phyloP scores from a whole-genome alignment of 192 early-diverging fungal species.

The Helicostylum pulchrum region DNA sequence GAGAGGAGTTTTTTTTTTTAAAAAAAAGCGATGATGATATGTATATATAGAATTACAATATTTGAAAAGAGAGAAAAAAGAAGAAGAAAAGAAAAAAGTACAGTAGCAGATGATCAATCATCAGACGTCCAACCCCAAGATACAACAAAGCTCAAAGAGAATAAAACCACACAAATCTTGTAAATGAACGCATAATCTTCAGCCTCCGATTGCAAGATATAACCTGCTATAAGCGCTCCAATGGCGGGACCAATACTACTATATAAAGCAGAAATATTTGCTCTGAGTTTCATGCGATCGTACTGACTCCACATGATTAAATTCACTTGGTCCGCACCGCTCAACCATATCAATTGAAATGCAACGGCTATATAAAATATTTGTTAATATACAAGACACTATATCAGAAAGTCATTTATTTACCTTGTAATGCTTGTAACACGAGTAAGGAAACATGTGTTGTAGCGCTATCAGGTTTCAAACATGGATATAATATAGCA shows the following conservation, averaged over 20 bases:
- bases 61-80: no score
- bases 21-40: no score
- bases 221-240: constrained; percentile 16
- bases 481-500: constrained; percentile 4
- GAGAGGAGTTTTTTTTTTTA: no score
- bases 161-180: not conserved
- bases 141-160: constrained; percentile 14
- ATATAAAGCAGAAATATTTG: constrained; percentile 21
- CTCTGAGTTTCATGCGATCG: constrained; percentile 16
- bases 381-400: no score
- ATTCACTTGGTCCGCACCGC: constrained; percentile 2
- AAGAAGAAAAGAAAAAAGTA: no score
- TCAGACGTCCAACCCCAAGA: constrained; percentile 27
- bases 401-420: not conserved
- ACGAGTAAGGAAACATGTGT: constrained; percentile 10
- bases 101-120: not conserved
- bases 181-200: constrained; percentile 1
- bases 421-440: constrained; percentile 6
- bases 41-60: no score
- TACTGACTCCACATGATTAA: constrained; percentile 3
- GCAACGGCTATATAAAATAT: no score
- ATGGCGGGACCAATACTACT: constrained; percentile 23
- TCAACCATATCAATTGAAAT: constrained; percentile 18
- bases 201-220: not conserved
- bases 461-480: not conserved